Conservation (phyloP, 768 basidiomycete genomes). For the Tubosaeta sp. region DNA sequence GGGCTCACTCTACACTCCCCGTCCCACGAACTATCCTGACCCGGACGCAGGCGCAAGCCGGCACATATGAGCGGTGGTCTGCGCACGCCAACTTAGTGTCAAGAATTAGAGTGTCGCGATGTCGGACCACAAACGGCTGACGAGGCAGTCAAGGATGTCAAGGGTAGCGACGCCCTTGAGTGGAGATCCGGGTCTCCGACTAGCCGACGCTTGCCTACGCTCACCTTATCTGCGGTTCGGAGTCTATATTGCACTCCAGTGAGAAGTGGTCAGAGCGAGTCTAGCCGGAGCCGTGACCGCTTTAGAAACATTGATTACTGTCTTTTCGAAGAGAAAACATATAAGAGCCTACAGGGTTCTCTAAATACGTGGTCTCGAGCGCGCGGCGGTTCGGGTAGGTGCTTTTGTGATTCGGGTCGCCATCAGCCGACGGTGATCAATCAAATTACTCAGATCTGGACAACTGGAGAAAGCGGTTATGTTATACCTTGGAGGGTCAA, state of each 20-base stretch:
- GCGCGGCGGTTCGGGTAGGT: slow-evolving; percentile 62
- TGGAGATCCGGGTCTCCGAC: slow-evolving; percentile 17
- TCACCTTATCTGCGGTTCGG: slow-evolving; percentile 69
- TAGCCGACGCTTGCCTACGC: slow-evolving; percentile 19
- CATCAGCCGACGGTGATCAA: slow-evolving; percentile 32
- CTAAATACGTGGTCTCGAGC: slow-evolving; percentile 77
- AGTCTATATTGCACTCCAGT: slow-evolving; percentile 72
- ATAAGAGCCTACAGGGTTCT: slow-evolving; percentile 65
- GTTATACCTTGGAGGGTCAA: slow-evolving; percentile 80
- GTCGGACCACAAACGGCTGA: slow-evolving; percentile 43
- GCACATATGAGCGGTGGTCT: no score
- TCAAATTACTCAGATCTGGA: slow-evolving; percentile 64
- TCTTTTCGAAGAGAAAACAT: slow-evolving; percentile 61
- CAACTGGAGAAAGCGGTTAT: slow-evolving; percentile 80
- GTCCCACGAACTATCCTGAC: slow-evolving; percentile 2
- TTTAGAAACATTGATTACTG: slow-evolving; percentile 73
- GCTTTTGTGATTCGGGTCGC: background rate
- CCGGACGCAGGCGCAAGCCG: no score
- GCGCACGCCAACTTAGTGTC: background rate
- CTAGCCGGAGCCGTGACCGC: no score
- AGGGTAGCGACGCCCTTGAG: slow-evolving; percentile 70
- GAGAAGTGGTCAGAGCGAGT: slow-evolving; percentile 1
- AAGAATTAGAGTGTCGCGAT: slow-evolving; percentile 4
- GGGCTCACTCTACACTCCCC: background rate
- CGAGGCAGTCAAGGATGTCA: slow-evolving; percentile 77